Evolutionary conservation across 257 asterid genomes (phyloP).

Genomic region (Nicotiana paniculata): DNA sequence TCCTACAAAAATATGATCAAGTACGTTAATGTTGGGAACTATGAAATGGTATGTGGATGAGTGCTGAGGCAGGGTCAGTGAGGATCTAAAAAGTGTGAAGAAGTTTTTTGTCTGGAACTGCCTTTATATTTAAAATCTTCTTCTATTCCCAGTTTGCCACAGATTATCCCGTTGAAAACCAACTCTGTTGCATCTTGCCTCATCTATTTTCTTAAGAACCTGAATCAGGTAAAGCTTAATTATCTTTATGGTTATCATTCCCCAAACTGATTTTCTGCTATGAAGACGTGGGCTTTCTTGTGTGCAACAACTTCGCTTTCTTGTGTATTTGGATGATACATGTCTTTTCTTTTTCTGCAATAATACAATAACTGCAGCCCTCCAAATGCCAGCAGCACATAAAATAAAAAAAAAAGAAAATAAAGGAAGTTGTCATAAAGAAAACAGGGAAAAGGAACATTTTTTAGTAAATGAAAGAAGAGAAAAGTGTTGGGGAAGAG

Average conservation of each 20-base stretch:
- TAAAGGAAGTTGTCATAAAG: neutral
- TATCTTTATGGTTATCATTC: neutral
- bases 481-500: neutral
- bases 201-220: conserved; percentile 3
- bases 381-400: neutral
- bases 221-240: neutral
- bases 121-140: neutral
- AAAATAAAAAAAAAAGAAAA: neutral
- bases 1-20: neutral
- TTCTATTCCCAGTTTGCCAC: neutral
- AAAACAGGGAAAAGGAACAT: neutral
- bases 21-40: neutral
- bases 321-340: neutral
- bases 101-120: neutral
- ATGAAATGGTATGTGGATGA: neutral
- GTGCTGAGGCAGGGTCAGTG: neutral
- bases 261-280: conserved; percentile 3
- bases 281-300: neutral
- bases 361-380: neutral
- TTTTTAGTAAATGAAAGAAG: neutral
- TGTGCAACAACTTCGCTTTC: neutral
- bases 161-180: neutral
- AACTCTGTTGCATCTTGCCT: neutral
- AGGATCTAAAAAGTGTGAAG: neutral
- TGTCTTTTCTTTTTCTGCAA: neutral